Evolutionary conservation across 805 yeast genomes (phyloP).

Genomic region (Ogataea henricii): DNA sequence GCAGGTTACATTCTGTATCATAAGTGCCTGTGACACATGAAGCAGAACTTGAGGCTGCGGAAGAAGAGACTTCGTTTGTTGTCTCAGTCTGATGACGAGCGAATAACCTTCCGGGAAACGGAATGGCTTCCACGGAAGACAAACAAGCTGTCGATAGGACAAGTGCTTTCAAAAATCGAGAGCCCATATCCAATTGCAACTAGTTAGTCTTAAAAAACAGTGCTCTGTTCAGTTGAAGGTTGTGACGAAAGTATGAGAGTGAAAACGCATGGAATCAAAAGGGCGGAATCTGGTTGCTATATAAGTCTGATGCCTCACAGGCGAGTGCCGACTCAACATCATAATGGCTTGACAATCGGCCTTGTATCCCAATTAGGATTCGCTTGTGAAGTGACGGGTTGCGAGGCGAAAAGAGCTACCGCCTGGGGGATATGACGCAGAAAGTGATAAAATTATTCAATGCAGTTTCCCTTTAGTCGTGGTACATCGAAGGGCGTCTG

Average conservation of each 20-base stretch:
- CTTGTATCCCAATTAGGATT: no score
- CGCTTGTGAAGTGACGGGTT: no score
- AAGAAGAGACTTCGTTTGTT: not conserved
- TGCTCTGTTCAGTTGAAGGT: not conserved
- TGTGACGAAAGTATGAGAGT: not conserved
- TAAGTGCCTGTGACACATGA: slow-evolving; percentile 12
- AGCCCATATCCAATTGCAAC: slow-evolving; percentile 1
- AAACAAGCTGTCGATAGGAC: not conserved
- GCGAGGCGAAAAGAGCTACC: no score
- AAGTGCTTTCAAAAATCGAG: not conserved
- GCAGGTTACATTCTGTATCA: not conserved
- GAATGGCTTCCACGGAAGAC: not conserved
- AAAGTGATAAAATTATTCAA: no score
- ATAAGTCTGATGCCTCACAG: no score
- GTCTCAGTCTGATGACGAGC: not conserved
- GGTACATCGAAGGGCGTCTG: no score
- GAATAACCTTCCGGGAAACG: not conserved
- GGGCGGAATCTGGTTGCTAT: no score
- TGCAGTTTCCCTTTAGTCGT: no score
- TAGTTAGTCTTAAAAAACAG: not conserved
- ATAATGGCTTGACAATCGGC: no score
- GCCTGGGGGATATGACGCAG: no score
- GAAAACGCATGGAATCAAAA: not conserved
- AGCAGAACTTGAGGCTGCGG: not conserved
- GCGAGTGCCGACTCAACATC: no score